phyloP scores from a whole-genome alignment of 192 early-diverging fungal species.

The Obelidium mucronatum region DNA sequence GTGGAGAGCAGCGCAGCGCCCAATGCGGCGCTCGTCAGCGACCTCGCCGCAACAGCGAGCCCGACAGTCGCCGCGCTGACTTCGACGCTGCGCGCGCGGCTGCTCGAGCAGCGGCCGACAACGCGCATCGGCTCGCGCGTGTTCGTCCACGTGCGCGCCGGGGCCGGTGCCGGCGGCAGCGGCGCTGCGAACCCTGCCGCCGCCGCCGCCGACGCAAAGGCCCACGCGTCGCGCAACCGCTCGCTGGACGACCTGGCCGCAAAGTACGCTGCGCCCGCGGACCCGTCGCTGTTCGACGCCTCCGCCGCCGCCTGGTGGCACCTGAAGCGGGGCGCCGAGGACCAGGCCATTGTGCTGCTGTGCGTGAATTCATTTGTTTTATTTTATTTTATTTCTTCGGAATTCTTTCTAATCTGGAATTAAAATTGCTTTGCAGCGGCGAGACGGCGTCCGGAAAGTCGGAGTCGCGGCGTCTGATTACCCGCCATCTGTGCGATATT shows the following conservation, averaged over 20 bases:
- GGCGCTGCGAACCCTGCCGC: slow-evolving; percentile 22
- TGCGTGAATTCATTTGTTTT: slow-evolving; percentile 50
- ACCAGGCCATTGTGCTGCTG: slow-evolving; percentile 90
- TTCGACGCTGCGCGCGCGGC: not conserved
- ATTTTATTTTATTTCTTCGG: not conserved
- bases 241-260: not conserved
- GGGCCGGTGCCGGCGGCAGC: slow-evolving; percentile 29
- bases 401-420: slow-evolving; percentile 7
- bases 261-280: too few species aligned
- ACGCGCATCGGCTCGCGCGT: slow-evolving; percentile 25
- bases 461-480: slow-evolving; percentile 74
- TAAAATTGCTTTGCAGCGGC: slow-evolving; percentile 73
- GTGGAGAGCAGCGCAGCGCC: slow-evolving; percentile 24
- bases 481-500: slow-evolving; percentile 76
- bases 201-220: slow-evolving; percentile 67
- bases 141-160: not conserved
- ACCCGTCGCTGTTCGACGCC: slow-evolving; percentile 87
- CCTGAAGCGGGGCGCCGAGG: slow-evolving; percentile 84
- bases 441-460: slow-evolving; percentile 91
- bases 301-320: slow-evolving; percentile 87
- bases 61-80: slow-evolving; percentile 11
- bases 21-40: slow-evolving; percentile 12
- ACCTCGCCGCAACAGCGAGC: not conserved
- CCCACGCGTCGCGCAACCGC: slow-evolving; percentile 65
- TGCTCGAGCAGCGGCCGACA: slow-evolving; percentile 24